Evolutionary conservation across 805 yeast species (phyloP), one percentile per base, ranked within the genome.

Genomic region (Kodamaea nitidulidarum): DNA sequence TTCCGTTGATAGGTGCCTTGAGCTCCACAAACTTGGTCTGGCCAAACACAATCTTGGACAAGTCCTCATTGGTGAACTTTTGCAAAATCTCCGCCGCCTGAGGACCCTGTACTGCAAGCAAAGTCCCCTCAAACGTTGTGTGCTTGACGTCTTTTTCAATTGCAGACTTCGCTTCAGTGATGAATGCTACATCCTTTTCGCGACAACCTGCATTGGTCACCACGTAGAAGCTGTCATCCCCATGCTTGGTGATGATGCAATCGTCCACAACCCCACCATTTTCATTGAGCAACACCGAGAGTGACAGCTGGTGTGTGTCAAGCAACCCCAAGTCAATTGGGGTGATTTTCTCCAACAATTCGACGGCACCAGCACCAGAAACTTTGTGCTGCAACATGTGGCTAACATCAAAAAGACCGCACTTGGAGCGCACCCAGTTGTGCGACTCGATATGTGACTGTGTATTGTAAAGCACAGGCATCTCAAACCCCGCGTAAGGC

Each of bases 131-230:
- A 44, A 85, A 78, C 4, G 74, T 68, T 6, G 43, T 36, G 42
- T 69, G 70, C 20, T 65, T 59, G 12, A 71, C 62, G 38, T 65
- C 63, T 30, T 56, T 48, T 44, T 68, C 70, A 7, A 55, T 43
- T 3, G 11, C 14, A 7, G 56, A 47, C 24, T 80, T 61, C 54
- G 83, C 82, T 2, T 64, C 54, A 27, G 70, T 65, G 47, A 91
- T 67, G 55, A 85, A 90, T 11, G 63, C 67, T 15, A 79, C 58
- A 57, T 90, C 98, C 56, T 85, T 84, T 2, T 76, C 91, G 41
- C 95, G 74, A 54, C 98, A 85, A 6, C 96, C 97, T 2, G 98
- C 98, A 62, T 93, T 93, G 30, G 98, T 90, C 5, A 93, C 98
- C 51, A 93, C 79, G 60, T 88, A 88, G 56, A 76, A 91, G 37